Evolutionary conservation across 2,329 filamentous ascomycete species (phyloP), one percentile per base, ranked within the genome.

Genomic region (Achaetomium macrosporum): DNA sequence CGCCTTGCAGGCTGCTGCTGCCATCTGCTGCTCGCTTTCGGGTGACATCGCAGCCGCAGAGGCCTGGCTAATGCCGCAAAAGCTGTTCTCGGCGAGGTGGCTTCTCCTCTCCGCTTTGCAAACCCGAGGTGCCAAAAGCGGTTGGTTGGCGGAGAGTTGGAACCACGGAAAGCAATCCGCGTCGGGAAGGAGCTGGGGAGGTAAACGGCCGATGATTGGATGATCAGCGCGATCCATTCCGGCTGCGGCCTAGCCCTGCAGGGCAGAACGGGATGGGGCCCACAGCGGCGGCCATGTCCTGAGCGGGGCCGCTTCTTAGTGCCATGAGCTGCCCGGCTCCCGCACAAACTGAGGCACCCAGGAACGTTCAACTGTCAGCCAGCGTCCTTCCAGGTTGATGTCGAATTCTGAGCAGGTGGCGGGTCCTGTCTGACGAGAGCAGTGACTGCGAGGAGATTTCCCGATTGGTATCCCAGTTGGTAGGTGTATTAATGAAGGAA

Each of bases 171-270:
- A 44, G 50, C 40, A 40, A 42, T 19, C 50, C 45, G 37, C 53
- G 47, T 47, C 43, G 11, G 47, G 54, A 53, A 56, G 53, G 57
- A 55, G 53, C 50, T 55, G 37, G 51, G 30, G 36, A 20, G 25
- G 51, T 19, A 55, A 52, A 42, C 53, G 54, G n/a, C 17, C 44
- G 4, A 15, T 56, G 50, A 60, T 60, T 60, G 56, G 58, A 45
- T 31, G 41, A 54, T 54, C 33, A 29, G 20, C 42, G 6, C 5
- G 31, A 17, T 17, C 41, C 15, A 54, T 56, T 30, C 54, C 45
- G n/a, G 12, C 42, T 47, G 13, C 29, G 45, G 52, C 36, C 53
- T 57, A 60, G 58, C 52, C 50, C 42, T 42, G 45, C 46, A 53
- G 41, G 47, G 44, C 56, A 42, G 33, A 37, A 50, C 56, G 50